Evolutionary conservation across 352 stramenopile species (phyloP).

Genomic region (Globisporangium uncinulatum): DNA sequence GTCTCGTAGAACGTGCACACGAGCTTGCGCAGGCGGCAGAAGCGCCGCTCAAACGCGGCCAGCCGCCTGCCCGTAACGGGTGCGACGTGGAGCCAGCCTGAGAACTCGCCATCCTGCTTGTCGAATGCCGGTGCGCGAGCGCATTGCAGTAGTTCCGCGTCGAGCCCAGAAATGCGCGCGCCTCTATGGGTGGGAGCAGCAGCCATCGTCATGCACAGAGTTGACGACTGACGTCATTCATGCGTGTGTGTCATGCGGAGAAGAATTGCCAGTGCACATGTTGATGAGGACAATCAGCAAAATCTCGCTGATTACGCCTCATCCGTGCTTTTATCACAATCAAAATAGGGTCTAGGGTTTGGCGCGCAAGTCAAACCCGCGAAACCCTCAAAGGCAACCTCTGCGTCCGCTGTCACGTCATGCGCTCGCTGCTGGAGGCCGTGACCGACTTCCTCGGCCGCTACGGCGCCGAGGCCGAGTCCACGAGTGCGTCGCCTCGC

Average conservation of each 20-base stretch:
- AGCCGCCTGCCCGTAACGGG: neutral
- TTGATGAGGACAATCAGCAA: too few species aligned
- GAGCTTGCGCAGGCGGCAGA: constrained; percentile 35
- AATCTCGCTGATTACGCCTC: too few species aligned
- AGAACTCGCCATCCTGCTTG: constrained; percentile 20
- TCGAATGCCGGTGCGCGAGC: constrained; percentile 19
- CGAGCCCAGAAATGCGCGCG: constrained; percentile 6
- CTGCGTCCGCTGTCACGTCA: constrained; percentile 5
- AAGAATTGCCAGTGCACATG: too few species aligned
- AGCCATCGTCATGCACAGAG: too few species aligned
- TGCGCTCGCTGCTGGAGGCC: constrained; percentile 33
- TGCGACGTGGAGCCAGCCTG: constrained; percentile 33
- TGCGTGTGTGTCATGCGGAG: too few species aligned
- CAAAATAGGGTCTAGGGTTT: constrained; percentile 1
- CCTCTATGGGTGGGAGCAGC: too few species aligned
- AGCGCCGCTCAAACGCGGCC: constrained; percentile 20
- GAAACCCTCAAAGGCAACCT: neutral
- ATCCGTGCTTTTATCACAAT: neutral
- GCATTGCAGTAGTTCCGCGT: constrained; percentile 17
- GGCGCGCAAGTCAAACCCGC: neutral
- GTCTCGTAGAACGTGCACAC: constrained; percentile 37
- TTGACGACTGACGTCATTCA: too few species aligned
- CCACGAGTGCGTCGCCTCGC: constrained; percentile 21
- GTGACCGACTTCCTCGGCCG: constrained; percentile 51
- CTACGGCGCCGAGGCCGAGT: constrained; percentile 35